Percentiles rank a stretch among this genome's conserved stretches.
Conservation (phyloP, 805 yeast genomes). For the Clavispora santaluciae region DNA sequence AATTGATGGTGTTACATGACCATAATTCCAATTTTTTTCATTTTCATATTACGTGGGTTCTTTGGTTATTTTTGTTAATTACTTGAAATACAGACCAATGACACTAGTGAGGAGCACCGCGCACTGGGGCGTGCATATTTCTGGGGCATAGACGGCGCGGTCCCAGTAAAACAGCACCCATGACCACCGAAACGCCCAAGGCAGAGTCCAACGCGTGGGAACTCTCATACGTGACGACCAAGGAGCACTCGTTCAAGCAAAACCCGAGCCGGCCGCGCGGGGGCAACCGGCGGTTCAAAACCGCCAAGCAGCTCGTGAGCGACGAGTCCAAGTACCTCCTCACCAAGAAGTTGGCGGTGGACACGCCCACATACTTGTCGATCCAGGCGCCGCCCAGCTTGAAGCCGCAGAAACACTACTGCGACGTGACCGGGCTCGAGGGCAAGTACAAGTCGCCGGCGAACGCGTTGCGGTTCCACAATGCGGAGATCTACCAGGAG, state of each 20-base stretch:
- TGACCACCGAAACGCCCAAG: constrained; percentile 2
- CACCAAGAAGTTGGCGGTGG: constrained; percentile 35
- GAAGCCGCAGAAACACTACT: constrained; percentile 74
- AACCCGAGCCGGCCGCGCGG: constrained; percentile 44
- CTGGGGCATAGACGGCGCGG: too few relatives aligned
- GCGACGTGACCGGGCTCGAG: constrained; percentile 89
- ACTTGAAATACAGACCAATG: too few relatives aligned
- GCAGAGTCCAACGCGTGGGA: constrained; percentile 17
- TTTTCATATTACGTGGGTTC: too few relatives aligned
- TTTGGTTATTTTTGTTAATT: too few relatives aligned
- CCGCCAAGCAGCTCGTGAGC: constrained; percentile 62
- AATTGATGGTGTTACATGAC: too few relatives aligned
- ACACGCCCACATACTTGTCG: constrained; percentile 63
- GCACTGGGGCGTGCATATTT: too few relatives aligned
- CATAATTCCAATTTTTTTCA: too few relatives aligned
- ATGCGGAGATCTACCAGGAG: constrained; percentile 74
- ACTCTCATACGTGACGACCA: constrained; percentile 36
- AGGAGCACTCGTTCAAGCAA: constrained; percentile 53
- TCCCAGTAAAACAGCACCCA: too few relatives aligned
- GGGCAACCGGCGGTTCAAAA: constrained; percentile 62
- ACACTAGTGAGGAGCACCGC: too few relatives aligned
- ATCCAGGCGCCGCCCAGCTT: constrained; percentile 85
- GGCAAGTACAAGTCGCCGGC: constrained; percentile 73
- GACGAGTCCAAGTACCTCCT: constrained; percentile 73
- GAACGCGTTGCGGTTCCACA: constrained; percentile 71